Conservation (phyloP, 495 filamentous ascomycete genomes). For the Amorphotheca resinae region DNA sequence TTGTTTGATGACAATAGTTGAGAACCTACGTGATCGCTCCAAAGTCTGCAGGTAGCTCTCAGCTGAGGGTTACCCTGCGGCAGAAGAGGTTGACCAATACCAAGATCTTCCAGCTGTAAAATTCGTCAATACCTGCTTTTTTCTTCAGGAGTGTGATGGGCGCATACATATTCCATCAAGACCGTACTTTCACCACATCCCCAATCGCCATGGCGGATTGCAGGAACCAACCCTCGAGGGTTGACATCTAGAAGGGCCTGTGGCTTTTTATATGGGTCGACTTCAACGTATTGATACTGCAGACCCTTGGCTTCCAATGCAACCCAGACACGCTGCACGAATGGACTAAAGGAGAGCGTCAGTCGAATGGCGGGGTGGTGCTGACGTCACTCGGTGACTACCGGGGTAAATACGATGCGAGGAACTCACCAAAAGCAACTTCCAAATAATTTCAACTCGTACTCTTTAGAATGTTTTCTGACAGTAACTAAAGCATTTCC, state of each 20-base stretch:
- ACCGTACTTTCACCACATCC: conserved; percentile 79
- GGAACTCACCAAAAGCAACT: conserved; percentile 76
- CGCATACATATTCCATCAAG: conserved; percentile 74
- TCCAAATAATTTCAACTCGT: conserved; percentile 71
- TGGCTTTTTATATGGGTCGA: conserved; percentile 78
- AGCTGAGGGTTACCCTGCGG: conserved; percentile 52
- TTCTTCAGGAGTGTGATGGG: no score
- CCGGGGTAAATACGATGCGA: neutral
- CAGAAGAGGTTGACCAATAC: conserved; percentile 46
- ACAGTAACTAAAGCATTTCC: conserved; percentile 66
- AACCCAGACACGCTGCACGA: conserved; percentile 94
- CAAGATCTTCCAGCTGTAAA: conserved; percentile 64
- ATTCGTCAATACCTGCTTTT: neutral
- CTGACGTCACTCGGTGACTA: conserved; percentile 6
- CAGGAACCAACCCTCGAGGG: conserved; percentile 78
- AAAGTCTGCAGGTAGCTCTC: conserved; percentile 69
- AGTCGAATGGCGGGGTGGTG: conserved; percentile 1
- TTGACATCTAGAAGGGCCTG: conserved; percentile 70
- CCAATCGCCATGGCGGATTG: conserved; percentile 74
- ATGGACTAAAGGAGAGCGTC: conserved; percentile 25
- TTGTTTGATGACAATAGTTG: neutral
- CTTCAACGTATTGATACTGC: conserved; percentile 83
- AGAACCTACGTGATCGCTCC: conserved; percentile 69
- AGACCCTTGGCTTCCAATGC: conserved; percentile 78
- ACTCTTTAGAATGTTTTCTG: conserved; percentile 53